phyloP scores from a whole-genome alignment of 176 grass and related monocot species.

The Bonia amplexicaulis region DNA sequence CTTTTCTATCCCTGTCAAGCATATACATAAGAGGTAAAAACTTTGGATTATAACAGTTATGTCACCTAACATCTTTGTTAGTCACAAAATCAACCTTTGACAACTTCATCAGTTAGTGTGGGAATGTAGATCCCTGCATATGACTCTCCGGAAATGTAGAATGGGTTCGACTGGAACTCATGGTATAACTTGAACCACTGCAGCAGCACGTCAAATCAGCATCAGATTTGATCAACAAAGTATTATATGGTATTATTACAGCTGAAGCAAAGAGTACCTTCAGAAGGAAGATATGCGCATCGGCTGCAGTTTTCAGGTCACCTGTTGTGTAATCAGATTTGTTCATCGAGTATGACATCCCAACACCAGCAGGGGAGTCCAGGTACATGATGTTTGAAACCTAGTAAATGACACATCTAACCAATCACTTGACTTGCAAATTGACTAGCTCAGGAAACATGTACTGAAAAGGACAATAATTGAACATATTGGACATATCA shows the following conservation, averaged over 20 bases:
- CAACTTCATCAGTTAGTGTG: slow-evolving; percentile 64
- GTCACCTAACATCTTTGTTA: background rate
- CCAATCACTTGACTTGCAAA: background rate
- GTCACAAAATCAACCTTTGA: slow-evolving; percentile 45
- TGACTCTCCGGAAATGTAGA: slow-evolving; percentile 88
- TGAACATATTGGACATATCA: background rate
- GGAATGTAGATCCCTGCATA: slow-evolving; percentile 87
- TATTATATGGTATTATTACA: background rate
- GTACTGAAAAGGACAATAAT: background rate
- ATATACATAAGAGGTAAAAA: background rate
- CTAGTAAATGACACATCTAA: slow-evolving; percentile 21
- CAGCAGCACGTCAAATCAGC: background rate
- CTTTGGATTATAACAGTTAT: background rate
- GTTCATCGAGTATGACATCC: slow-evolving; percentile 71
- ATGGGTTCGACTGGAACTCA: slow-evolving; percentile 59
- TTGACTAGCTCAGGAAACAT: background rate
- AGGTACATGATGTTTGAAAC: slow-evolving; percentile 84
- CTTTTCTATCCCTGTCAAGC: slow-evolving; percentile 43
- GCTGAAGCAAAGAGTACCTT: slow-evolving; percentile 43
- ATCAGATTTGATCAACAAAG: background rate
- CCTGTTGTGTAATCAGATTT: slow-evolving; percentile 69
- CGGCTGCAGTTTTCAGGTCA: slow-evolving; percentile 52
- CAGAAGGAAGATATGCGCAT: slow-evolving; percentile 75
- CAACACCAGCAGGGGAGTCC: slow-evolving; percentile 79
- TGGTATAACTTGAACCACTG: slow-evolving; percentile 85